Percentiles rank a stretch among this genome's conserved stretches.
Evolutionary conservation across 2,329 filamentous ascomycete genomes (phyloP).

Genomic region (Septoria petroselini): DNA sequence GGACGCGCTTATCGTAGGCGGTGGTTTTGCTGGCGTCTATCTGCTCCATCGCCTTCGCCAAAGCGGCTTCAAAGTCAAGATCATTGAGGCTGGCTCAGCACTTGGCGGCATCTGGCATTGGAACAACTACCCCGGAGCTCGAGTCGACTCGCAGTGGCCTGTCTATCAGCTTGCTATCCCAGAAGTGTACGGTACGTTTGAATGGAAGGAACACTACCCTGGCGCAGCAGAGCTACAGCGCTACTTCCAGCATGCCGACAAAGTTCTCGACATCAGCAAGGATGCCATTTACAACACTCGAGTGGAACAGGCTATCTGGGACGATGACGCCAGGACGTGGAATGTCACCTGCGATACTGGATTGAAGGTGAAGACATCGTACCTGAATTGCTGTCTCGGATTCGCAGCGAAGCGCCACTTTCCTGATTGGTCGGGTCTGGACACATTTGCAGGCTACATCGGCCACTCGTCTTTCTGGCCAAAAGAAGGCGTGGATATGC

Average conservation of each 20-base stretch:
- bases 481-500: constrained; percentile 20
- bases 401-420: constrained; percentile 16
- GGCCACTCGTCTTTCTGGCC: constrained; percentile 43
- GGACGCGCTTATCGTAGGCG: constrained; percentile 37
- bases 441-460: constrained; percentile 17
- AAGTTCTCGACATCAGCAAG: constrained; percentile 55
- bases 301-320: constrained; percentile 53
- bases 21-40: constrained; percentile 44
- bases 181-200: constrained; percentile 52
- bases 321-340: constrained; percentile 51
- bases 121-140: constrained; percentile 44
- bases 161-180: constrained; percentile 49
- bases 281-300: constrained; percentile 57
- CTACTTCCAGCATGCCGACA: constrained; percentile 62
- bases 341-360: constrained; percentile 51
- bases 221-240: constrained; percentile 46
- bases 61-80: constrained; percentile 35
- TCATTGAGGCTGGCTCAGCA: constrained; percentile 37
- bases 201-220: constrained; percentile 43
- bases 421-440: constrained; percentile 18
- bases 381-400: constrained; percentile 17
- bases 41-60: constrained; percentile 38
- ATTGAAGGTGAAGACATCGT: constrained; percentile 19
- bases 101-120: constrained; percentile 40
- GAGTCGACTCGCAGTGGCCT: constrained; percentile 47